Evolutionary conservation across 2,329 filamentous ascomycete genomes (phyloP), one percentile per base, ranked within the genome.

Genomic region (Colletotrichum limetticola): DNA sequence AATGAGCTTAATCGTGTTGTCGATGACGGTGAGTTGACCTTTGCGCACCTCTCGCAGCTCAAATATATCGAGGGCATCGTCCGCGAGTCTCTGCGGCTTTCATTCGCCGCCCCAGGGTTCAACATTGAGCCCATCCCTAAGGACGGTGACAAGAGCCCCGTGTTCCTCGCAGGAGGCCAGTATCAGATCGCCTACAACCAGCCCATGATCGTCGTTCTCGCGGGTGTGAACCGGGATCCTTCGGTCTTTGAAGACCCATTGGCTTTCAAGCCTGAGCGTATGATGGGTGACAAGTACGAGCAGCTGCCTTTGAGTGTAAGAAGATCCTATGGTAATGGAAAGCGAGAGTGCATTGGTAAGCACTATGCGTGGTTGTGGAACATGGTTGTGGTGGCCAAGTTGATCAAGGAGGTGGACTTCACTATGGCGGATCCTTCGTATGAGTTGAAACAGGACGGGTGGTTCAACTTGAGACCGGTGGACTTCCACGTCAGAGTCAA

Each of bases 1-100:
- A 78, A 84, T 26, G 89, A 91, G 78, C 81, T 91, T 0, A 88
- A 90, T 74, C 74, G 83, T 0, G 85, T 91, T 0, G 79, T 89
- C 30, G 87, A 88, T 0, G 78, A 80, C 2, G 82, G 78, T 1
- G 81, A 85, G 1, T 79, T 91, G 35, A 80, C 79, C 0, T 78
- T 86, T 60, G 85, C 86, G 7, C 87, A 91, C 76, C 78, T 91
- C 1, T 76, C 82, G 0, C 85, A 86, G 74, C 83, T 91, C 2
- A 81, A 83, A 12, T 91, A 90, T 78, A 76, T 91, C 59, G 86
- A 88, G 66, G 89, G 85, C 42, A 79, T 90, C 30, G 79, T 91
- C 30, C 85, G 86, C 64, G 88, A 91, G 78, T 84, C 87, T 0
- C 81, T 91, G 8, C 87, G 90, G 0, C 84, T 91, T 2, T 86